Percentiles rank a stretch among this genome's conserved stretches.
Evolutionary conservation across 2,329 filamentous ascomycete genomes (phyloP).

Genomic region (Fusarium concolor): DNA sequence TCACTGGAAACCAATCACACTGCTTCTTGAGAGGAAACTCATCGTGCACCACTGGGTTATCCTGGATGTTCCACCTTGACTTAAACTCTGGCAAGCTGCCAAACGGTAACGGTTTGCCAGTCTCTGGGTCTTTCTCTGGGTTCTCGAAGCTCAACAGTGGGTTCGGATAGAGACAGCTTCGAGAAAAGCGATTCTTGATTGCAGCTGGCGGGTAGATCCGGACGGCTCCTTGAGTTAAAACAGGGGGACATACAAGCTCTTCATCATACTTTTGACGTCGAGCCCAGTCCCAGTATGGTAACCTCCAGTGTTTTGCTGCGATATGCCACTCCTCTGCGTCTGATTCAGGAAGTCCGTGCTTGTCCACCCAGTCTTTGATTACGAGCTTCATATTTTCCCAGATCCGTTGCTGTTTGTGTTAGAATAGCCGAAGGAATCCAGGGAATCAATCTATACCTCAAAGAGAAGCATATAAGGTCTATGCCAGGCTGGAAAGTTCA

Average conservation of each 20-base stretch:
- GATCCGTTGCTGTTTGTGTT: conserved; percentile 7
- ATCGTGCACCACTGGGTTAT: background rate
- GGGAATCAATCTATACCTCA: background rate
- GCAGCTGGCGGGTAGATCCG: too few relatives aligned
- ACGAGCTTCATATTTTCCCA: conserved; percentile 2
- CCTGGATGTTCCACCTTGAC: background rate
- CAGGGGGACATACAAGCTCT: too few relatives aligned
- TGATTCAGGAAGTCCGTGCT: accelerated
- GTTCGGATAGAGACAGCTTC: too few relatives aligned
- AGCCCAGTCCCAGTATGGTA: conserved; percentile 8
- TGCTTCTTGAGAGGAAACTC: accelerated
- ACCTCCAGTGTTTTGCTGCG: background rate
- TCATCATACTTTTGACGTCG: too few relatives aligned
- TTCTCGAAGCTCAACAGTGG: too few relatives aligned
- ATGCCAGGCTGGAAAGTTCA: conserved; percentile 32
- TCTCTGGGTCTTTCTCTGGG: too few relatives aligned
- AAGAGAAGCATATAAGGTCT: conserved; percentile 25
- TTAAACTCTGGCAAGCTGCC: background rate
- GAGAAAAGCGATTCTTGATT: too few relatives aligned
- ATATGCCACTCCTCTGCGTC: background rate
- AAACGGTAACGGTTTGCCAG: background rate
- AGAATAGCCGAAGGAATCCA: background rate
- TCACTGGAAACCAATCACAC: background rate
- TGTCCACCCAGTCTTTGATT: background rate
- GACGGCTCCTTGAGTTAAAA: too few relatives aligned